A percentile compares a stretch with the other conserved stretches of the same genome.
Conservation (phyloP, 2,329 filamentous ascomycete species). For the Ophiostoma populinum region DNA sequence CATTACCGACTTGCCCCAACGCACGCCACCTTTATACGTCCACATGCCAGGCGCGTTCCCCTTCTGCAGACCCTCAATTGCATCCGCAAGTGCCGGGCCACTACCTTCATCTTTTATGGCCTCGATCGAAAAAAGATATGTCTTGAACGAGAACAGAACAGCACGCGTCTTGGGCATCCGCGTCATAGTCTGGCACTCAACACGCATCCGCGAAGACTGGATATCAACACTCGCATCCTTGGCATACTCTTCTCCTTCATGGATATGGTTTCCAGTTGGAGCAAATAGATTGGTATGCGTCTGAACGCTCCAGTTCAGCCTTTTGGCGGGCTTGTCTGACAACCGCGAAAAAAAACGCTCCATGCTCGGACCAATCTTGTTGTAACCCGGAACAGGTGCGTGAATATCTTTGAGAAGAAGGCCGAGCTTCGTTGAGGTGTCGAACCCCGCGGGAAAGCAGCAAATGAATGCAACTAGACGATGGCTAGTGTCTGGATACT, state of each 20-base stretch:
- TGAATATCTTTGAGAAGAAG: conserved; percentile 32
- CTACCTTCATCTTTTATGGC: conserved; percentile 32
- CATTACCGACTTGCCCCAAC: conserved; percentile 30
- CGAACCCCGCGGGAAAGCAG: conserved; percentile 35
- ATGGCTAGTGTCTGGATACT: conserved; percentile 16
- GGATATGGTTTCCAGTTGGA: conserved; percentile 20
- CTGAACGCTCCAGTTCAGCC: conserved; percentile 34
- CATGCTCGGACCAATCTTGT: conserved; percentile 37
- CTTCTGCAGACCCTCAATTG: conserved; percentile 31
- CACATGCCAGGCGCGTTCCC: conserved; percentile 38
- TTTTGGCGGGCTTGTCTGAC: too few relatives aligned
- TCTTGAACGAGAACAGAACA: conserved; percentile 39
- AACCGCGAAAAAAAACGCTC: conserved; percentile 33
- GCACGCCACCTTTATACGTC: conserved; percentile 30
- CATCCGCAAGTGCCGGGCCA: conserved; percentile 28
- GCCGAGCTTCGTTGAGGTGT: conserved; percentile 32
- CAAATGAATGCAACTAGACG: conserved; percentile 30
- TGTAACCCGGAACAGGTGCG: conserved; percentile 32
- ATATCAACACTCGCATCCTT: conserved; percentile 23
- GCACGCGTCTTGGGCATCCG: conserved; percentile 28
- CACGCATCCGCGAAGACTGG: conserved; percentile 23
- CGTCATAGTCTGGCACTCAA: conserved; percentile 34
- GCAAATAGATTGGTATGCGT: conserved; percentile 25
- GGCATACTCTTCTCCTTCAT: conserved; percentile 17
- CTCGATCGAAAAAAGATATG: conserved; percentile 30